Evolutionary conservation across 768 basidiomycete species (phyloP).

Genomic region (Suillus discolor): DNA sequence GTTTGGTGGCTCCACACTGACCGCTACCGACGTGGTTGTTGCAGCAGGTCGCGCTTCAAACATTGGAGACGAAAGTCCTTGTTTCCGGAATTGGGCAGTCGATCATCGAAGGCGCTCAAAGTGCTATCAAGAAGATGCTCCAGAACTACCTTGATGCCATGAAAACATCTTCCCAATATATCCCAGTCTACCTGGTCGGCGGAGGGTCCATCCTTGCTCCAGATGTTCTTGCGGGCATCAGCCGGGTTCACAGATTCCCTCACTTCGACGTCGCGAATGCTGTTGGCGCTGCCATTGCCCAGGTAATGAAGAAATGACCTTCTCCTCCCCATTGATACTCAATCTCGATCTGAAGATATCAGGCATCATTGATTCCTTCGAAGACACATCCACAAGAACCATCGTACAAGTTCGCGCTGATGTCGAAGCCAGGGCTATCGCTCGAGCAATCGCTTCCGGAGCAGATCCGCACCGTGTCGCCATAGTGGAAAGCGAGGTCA

Average conservation of each 20-base stretch:
- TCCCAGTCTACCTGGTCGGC: slow-evolving; percentile 63
- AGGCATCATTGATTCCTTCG: slow-evolving; percentile 47
- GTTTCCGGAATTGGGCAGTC: slow-evolving; percentile 26
- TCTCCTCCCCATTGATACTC: background rate
- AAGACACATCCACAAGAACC: slow-evolving; percentile 39
- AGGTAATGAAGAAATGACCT: slow-evolving; percentile 21
- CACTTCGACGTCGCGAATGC: slow-evolving; percentile 63
- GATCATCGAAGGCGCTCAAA: slow-evolving; percentile 37
- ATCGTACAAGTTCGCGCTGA: slow-evolving; percentile 33
- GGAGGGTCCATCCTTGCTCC: slow-evolving; percentile 67
- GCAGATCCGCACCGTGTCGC: slow-evolving; percentile 44
- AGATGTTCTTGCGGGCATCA: slow-evolving; percentile 50
- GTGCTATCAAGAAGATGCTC: slow-evolving; percentile 42
- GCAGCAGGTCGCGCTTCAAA: slow-evolving; percentile 35
- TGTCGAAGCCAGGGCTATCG: slow-evolving; percentile 43
- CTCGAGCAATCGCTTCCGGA: slow-evolving; percentile 46
- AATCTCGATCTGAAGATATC: slow-evolving; percentile 36
- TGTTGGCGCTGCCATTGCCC: slow-evolving; percentile 54
- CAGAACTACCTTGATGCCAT: slow-evolving; percentile 59
- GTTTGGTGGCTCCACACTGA: slow-evolving; percentile 58
- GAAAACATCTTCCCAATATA: slow-evolving; percentile 63
- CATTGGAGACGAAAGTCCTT: slow-evolving; percentile 30
- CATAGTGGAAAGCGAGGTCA: slow-evolving; percentile 56
- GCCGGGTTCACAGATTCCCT: slow-evolving; percentile 49
- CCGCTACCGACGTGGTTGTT: slow-evolving; percentile 63